These are phyloP conservation scores for Obelidium mucronatum DNA, from an alignment of 192 early-diverging fungal species.

Conservation along the genomic window DNA sequence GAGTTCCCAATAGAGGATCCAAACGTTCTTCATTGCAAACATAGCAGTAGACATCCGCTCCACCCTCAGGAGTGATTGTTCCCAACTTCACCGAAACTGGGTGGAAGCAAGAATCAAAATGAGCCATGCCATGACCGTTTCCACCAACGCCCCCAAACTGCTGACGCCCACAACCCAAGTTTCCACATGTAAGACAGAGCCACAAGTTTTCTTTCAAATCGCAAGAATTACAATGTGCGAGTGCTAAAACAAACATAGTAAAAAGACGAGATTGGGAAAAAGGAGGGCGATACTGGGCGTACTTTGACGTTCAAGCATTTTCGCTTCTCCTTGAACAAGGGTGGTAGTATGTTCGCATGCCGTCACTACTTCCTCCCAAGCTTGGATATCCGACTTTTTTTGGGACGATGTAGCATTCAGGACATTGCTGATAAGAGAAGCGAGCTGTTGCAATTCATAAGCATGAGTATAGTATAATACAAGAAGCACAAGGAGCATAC, in stretches of 20 bases:
- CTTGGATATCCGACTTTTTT: constrained; percentile 87
- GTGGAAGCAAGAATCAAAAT: constrained; percentile 84
- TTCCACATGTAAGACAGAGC: constrained; percentile 94
- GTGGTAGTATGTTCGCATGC: constrained; percentile 81
- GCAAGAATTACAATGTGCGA: constrained; percentile 82
- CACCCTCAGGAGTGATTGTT: constrained; percentile 97
- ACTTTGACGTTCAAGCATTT: constrained; percentile 46
- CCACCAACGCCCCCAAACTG: constrained; percentile 94
- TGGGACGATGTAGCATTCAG: constrained; percentile 81
- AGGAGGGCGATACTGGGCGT: constrained; percentile 29
- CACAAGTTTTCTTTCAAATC: constrained; percentile 93
- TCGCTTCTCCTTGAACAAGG: constrained; percentile 69
- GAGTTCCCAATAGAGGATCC: constrained; percentile 78
- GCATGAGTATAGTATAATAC: constrained; percentile 27
- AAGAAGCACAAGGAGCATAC: not conserved
- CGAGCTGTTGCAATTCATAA: constrained; percentile 53
- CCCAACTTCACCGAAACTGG: constrained; percentile 90
- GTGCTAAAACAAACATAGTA: constrained; percentile 24
- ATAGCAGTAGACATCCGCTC: constrained; percentile 90
- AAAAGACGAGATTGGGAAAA: constrained; percentile 1
- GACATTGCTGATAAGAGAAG: constrained; percentile 69
- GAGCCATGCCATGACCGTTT: constrained; percentile 89
- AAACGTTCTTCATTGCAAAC: constrained; percentile 80
- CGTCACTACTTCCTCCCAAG: constrained; percentile 88
- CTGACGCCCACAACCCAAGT: constrained; percentile 90